Conservation (phyloP, 441 rosid species). For the Populus hybrid region DNA sequence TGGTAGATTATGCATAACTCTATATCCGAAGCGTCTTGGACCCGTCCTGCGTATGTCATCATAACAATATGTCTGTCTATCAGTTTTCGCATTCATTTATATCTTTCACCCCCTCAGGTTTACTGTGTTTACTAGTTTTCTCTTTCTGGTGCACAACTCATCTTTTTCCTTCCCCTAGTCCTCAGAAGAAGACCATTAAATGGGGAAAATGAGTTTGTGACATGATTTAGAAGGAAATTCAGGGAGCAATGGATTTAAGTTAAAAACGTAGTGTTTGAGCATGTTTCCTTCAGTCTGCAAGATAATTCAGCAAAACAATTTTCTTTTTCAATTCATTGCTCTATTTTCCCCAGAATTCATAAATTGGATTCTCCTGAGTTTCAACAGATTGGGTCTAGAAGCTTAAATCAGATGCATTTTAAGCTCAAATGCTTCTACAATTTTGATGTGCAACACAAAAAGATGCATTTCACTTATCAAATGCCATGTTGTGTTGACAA, state of each 20-base stretch:
- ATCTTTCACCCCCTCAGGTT: background rate
- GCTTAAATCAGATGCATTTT: no score
- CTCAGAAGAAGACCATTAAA: background rate
- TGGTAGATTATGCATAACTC: slow-evolving; percentile 12
- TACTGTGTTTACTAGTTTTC: background rate
- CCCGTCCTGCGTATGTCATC: slow-evolving; percentile 33
- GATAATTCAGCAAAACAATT: no score
- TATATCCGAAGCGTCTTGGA: slow-evolving; percentile 28
- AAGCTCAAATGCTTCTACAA: no score
- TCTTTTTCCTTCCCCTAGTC: background rate
- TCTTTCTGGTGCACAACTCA: background rate
- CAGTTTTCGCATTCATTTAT: background rate
- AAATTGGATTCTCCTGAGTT: no score
- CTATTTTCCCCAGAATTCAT: no score
- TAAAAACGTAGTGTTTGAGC: background rate
- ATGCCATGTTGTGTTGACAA: no score
- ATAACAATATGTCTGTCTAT: background rate
- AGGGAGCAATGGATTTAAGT: background rate
- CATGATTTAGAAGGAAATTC: background rate
- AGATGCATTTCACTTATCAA: no score
- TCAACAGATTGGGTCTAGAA: no score
- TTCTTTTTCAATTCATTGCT: no score
- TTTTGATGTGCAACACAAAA: no score
- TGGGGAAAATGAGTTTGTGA: background rate
- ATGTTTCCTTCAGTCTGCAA: background rate